These are phyloP conservation scores for Cudoniella acicularis DNA, from an alignment of 495 filamentous ascomycete species.

Conservation along the genomic window DNA sequence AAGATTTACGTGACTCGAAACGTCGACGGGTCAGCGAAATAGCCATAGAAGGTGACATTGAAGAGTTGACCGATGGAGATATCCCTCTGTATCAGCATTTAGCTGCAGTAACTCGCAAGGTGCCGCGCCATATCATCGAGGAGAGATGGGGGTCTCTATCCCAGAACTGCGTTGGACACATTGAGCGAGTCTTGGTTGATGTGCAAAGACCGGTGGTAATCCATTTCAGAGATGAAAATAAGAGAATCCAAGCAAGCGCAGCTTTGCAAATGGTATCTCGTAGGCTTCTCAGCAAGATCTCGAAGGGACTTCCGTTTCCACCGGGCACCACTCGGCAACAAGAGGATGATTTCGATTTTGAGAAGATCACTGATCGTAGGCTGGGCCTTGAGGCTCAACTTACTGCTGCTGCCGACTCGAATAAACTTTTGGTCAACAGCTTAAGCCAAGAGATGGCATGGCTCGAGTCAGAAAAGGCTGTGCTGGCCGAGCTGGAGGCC, in stretches of 20 bases:
- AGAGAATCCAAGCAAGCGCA: constrained; percentile 51
- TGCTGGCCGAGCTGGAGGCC: constrained; percentile 48
- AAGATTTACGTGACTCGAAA: neutral
- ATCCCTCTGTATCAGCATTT: constrained; percentile 22
- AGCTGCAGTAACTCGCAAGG: constrained; percentile 16
- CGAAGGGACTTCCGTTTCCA: constrained; percentile 50
- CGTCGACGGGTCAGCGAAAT: neutral
- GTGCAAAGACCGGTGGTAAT: constrained; percentile 54
- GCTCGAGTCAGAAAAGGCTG: constrained; percentile 46
- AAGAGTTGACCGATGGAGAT: neutral
- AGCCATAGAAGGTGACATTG: constrained; percentile 4
- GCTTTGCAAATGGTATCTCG: constrained; percentile 22
- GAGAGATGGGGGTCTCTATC: constrained; percentile 57
- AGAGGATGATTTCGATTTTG: constrained; percentile 57
- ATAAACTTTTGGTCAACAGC: constrained; percentile 50
- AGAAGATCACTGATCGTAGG: constrained; percentile 55
- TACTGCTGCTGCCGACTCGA: constrained; percentile 49
- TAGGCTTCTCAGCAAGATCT: constrained; percentile 21
- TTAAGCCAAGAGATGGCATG: constrained; percentile 49
- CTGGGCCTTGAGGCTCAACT: constrained; percentile 47
- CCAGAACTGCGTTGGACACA: constrained; percentile 45
- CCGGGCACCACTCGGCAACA: constrained; percentile 38
- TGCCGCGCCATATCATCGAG: constrained; percentile 54
- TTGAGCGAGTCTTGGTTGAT: constrained; percentile 48
- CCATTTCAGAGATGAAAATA: constrained; percentile 50